phyloP scores from a whole-genome alignment of 1,284 basidiomycete species.

The Pyrrhoderma noxium region DNA sequence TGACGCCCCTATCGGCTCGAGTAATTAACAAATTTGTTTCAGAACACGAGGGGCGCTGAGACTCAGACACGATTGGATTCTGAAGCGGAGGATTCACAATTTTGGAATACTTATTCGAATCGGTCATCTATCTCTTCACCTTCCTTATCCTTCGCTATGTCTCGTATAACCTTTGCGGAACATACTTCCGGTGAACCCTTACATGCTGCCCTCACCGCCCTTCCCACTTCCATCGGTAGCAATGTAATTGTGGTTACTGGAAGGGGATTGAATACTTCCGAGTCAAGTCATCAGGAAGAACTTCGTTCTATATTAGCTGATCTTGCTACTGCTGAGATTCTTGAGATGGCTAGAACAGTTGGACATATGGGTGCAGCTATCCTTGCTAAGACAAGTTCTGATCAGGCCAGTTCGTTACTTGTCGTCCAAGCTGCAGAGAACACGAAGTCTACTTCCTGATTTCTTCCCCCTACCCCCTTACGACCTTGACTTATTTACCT shows the following conservation, averaged over 20 bases:
- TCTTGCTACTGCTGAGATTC: too few relatives aligned
- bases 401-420: conserved; percentile 31
- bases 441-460: too few relatives aligned
- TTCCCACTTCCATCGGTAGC: conserved; percentile 2
- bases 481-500: too few relatives aligned
- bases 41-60: conserved; percentile 33
- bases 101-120: conserved; percentile 51
- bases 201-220: conserved; percentile 43
- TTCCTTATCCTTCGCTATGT: conserved; percentile 35
- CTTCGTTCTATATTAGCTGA: too few relatives aligned
- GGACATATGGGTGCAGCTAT: conserved; percentile 69
- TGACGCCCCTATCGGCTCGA: too few relatives aligned
- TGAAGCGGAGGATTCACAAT: conserved; percentile 64
- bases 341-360: conserved; percentile 55
- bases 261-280: conserved; percentile 44
- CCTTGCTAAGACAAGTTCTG: conserved; percentile 32
- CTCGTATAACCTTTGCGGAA: conserved; percentile 50
- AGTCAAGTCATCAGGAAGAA: too few relatives aligned
- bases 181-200: conserved; percentile 44
- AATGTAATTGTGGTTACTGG: conserved; percentile 72
- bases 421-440: conserved; percentile 46
- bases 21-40: too few relatives aligned
- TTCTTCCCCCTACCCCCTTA: too few relatives aligned
- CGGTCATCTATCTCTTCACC: conserved; percentile 24
- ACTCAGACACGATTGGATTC: conserved; percentile 62